phyloP scores from a whole-genome alignment of 441 rosid species.

The Populus tomentosa region DNA sequence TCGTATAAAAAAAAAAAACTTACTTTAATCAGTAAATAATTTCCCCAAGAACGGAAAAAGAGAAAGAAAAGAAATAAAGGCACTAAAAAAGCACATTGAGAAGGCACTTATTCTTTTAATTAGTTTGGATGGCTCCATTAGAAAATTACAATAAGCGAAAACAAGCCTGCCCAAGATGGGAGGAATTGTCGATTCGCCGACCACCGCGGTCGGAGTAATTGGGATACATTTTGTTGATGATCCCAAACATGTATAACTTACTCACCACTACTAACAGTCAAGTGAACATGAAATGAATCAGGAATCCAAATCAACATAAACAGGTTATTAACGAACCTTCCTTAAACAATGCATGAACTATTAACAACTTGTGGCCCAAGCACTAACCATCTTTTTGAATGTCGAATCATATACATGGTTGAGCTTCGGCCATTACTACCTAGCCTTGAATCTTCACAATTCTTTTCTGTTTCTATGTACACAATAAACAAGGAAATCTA shows the following conservation, averaged over 20 bases:
- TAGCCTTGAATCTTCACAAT: constrained; percentile 35
- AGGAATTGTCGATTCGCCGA: neutral
- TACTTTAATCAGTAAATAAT: no score
- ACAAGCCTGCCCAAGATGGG: neutral
- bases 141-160: neutral
- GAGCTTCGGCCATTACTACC: constrained; percentile 31
- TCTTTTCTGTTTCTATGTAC: constrained; percentile 51
- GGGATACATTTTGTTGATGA: neutral
- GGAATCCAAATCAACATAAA: constrained; percentile 27
- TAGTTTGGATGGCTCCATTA: neutral
- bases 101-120: neutral
- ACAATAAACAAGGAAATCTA: constrained; percentile 36
- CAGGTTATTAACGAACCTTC: constrained; percentile 25
- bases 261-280: neutral
- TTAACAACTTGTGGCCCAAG: constrained; percentile 38
- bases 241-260: neutral
- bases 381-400: constrained; percentile 17
- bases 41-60: no score
- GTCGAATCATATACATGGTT: constrained; percentile 9
- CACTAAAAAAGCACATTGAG: neutral
- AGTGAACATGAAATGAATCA: neutral
- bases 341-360: constrained; percentile 32
- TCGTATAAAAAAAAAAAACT: no score
- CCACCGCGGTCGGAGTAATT: neutral
- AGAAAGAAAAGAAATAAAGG: no score